Base-by-base conservation (phyloP, 1,284 basidiomycete species). In the Cutaneotrichosporon dermatis region DNA sequence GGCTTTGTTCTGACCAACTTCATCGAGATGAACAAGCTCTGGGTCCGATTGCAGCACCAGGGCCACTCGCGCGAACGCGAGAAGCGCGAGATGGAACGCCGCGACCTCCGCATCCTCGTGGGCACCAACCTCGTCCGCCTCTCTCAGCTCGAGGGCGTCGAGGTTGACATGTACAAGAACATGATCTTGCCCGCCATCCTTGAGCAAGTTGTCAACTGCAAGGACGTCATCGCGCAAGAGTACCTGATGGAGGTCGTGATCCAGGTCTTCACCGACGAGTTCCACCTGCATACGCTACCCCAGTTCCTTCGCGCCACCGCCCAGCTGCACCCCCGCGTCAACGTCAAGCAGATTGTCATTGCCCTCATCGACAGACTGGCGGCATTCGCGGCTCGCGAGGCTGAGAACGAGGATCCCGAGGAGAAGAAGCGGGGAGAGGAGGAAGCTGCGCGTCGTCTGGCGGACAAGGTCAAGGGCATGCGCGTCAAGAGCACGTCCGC, bases 161-260 rank as follows among this genome's bases (percentile, higher is more conserved):
- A 94, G 76, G 80, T 97, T 60, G 87, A 88, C 35, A 86, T 95
- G 84, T 97, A 97, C 78, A 85, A 87, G 74, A 81, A 77, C 50
- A 85, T 76, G 42, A 97, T 96, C 62, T n/a, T 97, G 6, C 93
- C 92, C 0, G 89, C 88, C 60, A 86, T 97, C 57, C 79, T 97
- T 51, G 92, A 97, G 77, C 93, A 97, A 77, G 89, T 97, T 50
- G 92, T 97, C 64, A 93, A 88, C 71, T 97, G 93, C 80, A 94
- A 94, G 75, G 93, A 97, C 72, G 89, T 94, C 54, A 96, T 97
- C 62, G 93, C 94, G 0, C 93, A n/a, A 97, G 94, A 97, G 72
- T 97, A 97, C 76, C 79, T 97, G 44, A 97, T 97, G 93, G 93
- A 97, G 76, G 93, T 96, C 5, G 91, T 97, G 62, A 97, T 97